Evolutionary conservation across 1,139 yeast species (phyloP).

Genomic region (Debaryomyces singareniensis): DNA sequence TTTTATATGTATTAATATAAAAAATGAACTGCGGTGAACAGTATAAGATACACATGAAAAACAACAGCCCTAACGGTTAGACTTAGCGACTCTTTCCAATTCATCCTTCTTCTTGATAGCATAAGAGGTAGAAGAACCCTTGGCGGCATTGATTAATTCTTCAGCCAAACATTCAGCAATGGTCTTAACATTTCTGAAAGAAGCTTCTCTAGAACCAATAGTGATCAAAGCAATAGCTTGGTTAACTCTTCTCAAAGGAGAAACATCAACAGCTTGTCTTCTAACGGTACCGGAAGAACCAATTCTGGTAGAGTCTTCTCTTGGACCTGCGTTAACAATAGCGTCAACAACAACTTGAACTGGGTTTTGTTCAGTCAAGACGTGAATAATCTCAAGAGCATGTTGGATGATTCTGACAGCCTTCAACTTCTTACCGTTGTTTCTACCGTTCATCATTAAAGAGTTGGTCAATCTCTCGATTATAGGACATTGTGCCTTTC

Average conservation of each 20-base stretch:
- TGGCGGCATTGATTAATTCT: conserved; percentile 99
- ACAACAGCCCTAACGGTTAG: conserved; percentile 82
- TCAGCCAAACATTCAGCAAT: conserved; percentile 99
- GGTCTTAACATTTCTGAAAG: conserved; percentile 99
- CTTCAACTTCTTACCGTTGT: conserved; percentile 99
- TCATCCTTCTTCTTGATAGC: conserved; percentile 99
- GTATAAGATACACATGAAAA: conserved; percentile 14
- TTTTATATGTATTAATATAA: conserved; percentile 12
- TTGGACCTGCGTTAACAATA: conserved; percentile 99
- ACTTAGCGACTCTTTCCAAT: conserved; percentile 99
- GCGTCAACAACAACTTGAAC: conserved; percentile 99
- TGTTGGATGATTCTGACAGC: conserved; percentile 99
- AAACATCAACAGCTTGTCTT: conserved; percentile 99
- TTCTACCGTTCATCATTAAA: conserved; percentile 99
- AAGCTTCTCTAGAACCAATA: conserved; percentile 99
- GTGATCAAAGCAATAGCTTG: conserved; percentile 97
- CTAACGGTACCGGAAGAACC: conserved; percentile 99
- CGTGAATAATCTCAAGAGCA: conserved; percentile 96
- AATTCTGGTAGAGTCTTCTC: conserved; percentile 99
- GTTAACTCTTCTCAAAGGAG: conserved; percentile 99
- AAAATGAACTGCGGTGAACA: conserved; percentile 10
- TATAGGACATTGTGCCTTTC: conserved; percentile 99
- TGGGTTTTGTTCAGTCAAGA: conserved; percentile 99
- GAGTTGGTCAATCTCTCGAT: conserved; percentile 99
- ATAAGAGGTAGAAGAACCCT: conserved; percentile 99